These are phyloP conservation scores for Nannochloris sp. DNA, from an alignment of 139 green algal species.

Conservation along the genomic window DNA sequence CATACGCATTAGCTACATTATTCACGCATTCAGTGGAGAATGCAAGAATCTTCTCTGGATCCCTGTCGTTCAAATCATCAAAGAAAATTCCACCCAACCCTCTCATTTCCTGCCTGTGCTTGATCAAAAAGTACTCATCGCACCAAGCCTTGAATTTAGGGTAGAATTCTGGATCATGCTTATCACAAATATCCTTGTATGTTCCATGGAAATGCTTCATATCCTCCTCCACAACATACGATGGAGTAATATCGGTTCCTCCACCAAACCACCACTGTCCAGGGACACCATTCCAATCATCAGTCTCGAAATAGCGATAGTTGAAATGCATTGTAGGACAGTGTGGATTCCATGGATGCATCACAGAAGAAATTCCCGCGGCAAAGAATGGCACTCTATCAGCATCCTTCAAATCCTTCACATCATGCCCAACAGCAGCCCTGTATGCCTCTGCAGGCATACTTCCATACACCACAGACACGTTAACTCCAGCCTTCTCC, in stretches of 20 bases:
- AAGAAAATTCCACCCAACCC: constrained; percentile 98
- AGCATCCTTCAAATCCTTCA: constrained; percentile 14
- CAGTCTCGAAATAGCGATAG: constrained; percentile 99
- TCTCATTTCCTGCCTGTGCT: constrained; percentile 76
- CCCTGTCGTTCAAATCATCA: constrained; percentile 88
- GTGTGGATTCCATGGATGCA: constrained; percentile 96
- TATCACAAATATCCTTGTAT: constrained; percentile 91
- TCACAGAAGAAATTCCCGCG: constrained; percentile 90
- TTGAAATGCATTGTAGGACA: constrained; percentile 99
- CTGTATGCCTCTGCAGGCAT: constrained; percentile 97
- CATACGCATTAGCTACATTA: constrained; percentile 71
- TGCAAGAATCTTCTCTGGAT: constrained; percentile 56
- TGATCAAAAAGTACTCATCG: constrained; percentile 99
- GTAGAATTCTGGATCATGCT: constrained; percentile 90
- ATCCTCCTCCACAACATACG: constrained; percentile 89
- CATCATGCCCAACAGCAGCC: constrained; percentile 57
- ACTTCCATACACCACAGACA: constrained; percentile 87
- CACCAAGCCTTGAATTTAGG: constrained; percentile 87
- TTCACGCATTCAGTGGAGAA: constrained; percentile 77
- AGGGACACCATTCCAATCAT: constrained; percentile 85
- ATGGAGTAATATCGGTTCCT: constrained; percentile 96
- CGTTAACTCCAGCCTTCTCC: constrained; percentile 76
- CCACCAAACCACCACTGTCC: constrained; percentile 99
- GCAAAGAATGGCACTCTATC: constrained; percentile 96
- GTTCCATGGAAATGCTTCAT: constrained; percentile 94